Conservation (phyloP, 768 basidiomycete species). For the Rhizopogon sp. region DNA sequence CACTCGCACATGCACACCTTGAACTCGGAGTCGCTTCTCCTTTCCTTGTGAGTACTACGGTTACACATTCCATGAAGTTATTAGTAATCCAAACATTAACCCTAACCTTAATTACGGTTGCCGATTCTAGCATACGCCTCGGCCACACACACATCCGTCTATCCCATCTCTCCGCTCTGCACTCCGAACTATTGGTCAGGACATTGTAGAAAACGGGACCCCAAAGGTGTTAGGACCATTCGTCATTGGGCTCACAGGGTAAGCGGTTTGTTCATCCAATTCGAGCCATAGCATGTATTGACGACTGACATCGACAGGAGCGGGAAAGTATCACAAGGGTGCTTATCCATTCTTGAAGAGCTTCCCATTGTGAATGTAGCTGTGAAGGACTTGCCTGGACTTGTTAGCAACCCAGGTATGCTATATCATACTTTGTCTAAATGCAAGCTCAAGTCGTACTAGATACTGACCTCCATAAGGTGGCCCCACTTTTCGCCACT, state of each 20-base stretch:
- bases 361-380: constrained; percentile 59
- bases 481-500: constrained; percentile 12
- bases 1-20: constrained; percentile 76
- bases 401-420: constrained; percentile 52
- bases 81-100: background rate
- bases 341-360: constrained; percentile 64
- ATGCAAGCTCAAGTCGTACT: background rate
- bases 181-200: constrained; percentile 51
- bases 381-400: constrained; percentile 49
- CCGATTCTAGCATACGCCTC: constrained; percentile 53
- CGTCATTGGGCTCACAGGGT: constrained; percentile 83
- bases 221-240: constrained; percentile 68
- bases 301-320: constrained; percentile 35
- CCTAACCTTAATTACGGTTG: background rate
- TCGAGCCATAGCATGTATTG: background rate
- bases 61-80: too few relatives aligned
- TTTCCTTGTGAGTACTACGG: constrained; percentile 56
- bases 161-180: constrained; percentile 47
- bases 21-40: constrained; percentile 78
- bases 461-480: constrained; percentile 60
- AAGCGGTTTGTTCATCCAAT: constrained; percentile 11
- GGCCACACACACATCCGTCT: constrained; percentile 70
- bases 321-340: constrained; percentile 81
- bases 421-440: background rate
- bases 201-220: constrained; percentile 52